Percentiles rank a stretch among this genome's conserved stretches.
phyloP scores from a whole-genome alignment of 202 grass and related monocot species.

The Panicum virgatum region DNA sequence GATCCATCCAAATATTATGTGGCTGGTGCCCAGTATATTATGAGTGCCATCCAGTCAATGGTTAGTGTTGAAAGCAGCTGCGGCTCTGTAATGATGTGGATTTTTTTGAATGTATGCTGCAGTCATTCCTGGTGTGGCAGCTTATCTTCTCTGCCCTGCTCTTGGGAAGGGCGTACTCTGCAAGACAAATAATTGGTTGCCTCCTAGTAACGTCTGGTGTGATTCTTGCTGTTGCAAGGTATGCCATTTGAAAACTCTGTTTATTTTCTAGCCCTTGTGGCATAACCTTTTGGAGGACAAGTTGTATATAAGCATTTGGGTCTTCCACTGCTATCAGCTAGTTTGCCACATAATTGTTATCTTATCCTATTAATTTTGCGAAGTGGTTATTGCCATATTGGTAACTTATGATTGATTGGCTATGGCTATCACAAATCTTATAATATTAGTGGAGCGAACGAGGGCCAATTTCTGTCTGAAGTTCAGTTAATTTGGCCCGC shows the following conservation, averaged over 20 bases:
- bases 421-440: conserved; percentile 16
- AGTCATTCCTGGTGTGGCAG: conserved; percentile 98
- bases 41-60: not conserved
- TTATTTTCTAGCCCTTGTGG: not conserved
- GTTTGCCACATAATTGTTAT: not conserved
- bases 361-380: not conserved
- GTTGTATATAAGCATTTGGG: not conserved
- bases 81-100: no score
- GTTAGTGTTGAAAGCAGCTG: not conserved
- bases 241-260: conserved; percentile 13
- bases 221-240: conserved; percentile 81
- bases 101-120: conserved; percentile 41
- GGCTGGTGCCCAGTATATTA: no score
- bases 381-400: not conserved
- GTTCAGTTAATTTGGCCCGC: conserved; percentile 72
- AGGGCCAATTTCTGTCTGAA: conserved; percentile 60
- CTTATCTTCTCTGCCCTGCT: conserved; percentile 79
- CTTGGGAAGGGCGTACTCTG: conserved; percentile 66
- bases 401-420: not conserved
- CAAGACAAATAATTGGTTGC: conserved; percentile 75
- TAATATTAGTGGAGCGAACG: conserved; percentile 54
- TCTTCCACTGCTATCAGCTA: not conserved
- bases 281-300: not conserved
- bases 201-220: conserved; percentile 81
- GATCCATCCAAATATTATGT: no score